phyloP scores from a whole-genome alignment of 345 rosid species.

The Sonneratia caseolaris region DNA sequence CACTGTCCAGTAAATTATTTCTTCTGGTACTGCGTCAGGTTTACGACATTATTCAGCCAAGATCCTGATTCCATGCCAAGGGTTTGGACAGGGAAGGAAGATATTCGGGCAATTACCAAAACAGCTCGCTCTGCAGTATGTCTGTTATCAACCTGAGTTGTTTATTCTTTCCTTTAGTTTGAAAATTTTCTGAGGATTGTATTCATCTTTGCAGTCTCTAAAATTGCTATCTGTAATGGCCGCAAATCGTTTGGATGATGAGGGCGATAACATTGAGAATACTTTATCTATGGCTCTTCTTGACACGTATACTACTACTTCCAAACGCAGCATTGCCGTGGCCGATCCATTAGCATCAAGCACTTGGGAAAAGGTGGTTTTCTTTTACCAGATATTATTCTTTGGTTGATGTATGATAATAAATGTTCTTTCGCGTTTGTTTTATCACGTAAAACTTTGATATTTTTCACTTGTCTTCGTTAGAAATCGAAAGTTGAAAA shows the following conservation, averaged over 20 bases:
- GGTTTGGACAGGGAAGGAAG: conserved; percentile 97
- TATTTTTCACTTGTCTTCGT: neutral
- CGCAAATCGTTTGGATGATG: conserved; percentile 69
- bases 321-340: conserved; percentile 38
- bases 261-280: conserved; percentile 59
- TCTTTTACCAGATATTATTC: conserved; percentile 3
- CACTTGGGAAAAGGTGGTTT: conserved; percentile 81
- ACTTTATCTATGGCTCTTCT: conserved; percentile 49
- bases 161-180: neutral
- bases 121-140: conserved; percentile 83
- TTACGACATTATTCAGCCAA: conserved; percentile 76
- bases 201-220: conserved; percentile 45
- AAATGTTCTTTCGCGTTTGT: neutral
- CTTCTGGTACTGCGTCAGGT: conserved; percentile 35
- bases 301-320: conserved; percentile 30
- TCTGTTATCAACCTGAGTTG: neutral
- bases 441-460: neutral
- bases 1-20: neutral
- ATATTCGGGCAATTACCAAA: conserved; percentile 87
- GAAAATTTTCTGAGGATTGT: neutral
- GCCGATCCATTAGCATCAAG: conserved; percentile 84
- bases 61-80: conserved; percentile 99
- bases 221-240: conserved; percentile 87
- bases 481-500: neutral
- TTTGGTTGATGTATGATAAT: neutral